Conservation (phyloP, 306 rosid species). For the Dicorynia guianensis region DNA sequence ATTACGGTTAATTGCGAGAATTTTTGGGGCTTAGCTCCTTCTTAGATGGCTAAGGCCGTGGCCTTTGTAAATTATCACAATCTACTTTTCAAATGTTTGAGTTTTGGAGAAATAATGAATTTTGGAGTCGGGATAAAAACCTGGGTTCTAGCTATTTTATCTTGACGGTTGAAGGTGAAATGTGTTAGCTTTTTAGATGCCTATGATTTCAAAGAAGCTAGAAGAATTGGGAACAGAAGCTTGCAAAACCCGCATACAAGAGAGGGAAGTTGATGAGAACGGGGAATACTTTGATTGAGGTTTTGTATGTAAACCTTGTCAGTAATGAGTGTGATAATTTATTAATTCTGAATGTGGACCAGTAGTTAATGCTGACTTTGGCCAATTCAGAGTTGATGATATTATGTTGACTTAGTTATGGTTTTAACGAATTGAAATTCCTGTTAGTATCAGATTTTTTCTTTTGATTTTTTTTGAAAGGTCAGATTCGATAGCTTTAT, state of each 20-base stretch:
- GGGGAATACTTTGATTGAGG: not conserved
- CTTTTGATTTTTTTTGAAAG: not conserved
- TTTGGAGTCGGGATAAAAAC: not conserved
- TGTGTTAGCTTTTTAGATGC: not conserved
- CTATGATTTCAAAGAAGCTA: not conserved
- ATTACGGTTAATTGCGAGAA: conserved; percentile 17
- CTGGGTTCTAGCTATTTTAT: conserved; percentile 30
- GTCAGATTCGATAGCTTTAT: conserved; percentile 12
- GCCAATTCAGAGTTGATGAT: no score
- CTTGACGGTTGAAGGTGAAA: conserved; percentile 34
- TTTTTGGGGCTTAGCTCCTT: conserved; percentile 5
- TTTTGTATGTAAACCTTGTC: not conserved
- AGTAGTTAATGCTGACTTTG: not conserved
- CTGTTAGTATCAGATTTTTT: not conserved
- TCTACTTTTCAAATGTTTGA: not conserved
- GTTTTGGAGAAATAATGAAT: not conserved
- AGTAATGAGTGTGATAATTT: not conserved
- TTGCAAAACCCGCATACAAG: not conserved
- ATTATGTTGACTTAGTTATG: conserved; percentile 4
- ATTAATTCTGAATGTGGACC: conserved; percentile 10
- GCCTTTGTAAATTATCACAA: conserved; percentile 1
- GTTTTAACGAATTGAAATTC: conserved; percentile 35
- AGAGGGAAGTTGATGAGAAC: not conserved
- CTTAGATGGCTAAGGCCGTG: conserved; percentile 32
- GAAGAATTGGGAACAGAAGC: not conserved